Percentiles rank a stretch among this genome's conserved stretches.
phyloP scores from a whole-genome alignment of 2,329 filamentous ascomycete genomes.

The Alternaria rosae region DNA sequence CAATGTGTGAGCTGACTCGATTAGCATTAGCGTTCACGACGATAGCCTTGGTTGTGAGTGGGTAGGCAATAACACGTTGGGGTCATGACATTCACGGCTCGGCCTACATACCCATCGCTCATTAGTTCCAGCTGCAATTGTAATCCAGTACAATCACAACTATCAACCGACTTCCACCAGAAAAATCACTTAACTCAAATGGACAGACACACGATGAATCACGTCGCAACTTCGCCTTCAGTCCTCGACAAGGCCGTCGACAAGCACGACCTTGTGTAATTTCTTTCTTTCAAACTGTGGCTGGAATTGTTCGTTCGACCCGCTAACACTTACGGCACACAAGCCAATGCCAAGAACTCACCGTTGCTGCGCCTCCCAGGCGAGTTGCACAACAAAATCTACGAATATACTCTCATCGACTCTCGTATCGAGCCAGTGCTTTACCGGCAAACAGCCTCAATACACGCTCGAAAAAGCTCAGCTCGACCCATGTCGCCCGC shows the following conservation, averaged over 20 bases:
- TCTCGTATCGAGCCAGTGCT: not conserved
- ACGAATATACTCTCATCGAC: not conserved
- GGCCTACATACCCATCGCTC: not conserved
- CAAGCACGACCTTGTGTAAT: not conserved
- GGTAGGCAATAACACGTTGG: not conserved
- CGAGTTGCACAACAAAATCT: not conserved
- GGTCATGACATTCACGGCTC: not conserved
- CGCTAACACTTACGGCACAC: not conserved
- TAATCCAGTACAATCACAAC: not conserved
- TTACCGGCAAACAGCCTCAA: not conserved
- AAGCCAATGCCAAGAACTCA: not conserved
- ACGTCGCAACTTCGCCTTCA: not conserved
- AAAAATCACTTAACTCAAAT: not conserved
- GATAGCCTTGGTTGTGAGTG: not conserved
- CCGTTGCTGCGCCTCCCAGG: constrained; percentile 1
- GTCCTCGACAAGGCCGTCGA: not conserved
- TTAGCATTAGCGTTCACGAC: not conserved
- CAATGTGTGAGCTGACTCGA: not conserved
- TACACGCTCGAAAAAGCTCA: not conserved
- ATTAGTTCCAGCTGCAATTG: not conserved
- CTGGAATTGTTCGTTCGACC: not conserved
- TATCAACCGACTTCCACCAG: not conserved
- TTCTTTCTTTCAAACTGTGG: not conserved
- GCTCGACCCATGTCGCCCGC: not conserved
- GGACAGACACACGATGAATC: not conserved